Evolutionary conservation across 129 eudicot genomes (phyloP).

Genomic region (Arctium lappa): DNA sequence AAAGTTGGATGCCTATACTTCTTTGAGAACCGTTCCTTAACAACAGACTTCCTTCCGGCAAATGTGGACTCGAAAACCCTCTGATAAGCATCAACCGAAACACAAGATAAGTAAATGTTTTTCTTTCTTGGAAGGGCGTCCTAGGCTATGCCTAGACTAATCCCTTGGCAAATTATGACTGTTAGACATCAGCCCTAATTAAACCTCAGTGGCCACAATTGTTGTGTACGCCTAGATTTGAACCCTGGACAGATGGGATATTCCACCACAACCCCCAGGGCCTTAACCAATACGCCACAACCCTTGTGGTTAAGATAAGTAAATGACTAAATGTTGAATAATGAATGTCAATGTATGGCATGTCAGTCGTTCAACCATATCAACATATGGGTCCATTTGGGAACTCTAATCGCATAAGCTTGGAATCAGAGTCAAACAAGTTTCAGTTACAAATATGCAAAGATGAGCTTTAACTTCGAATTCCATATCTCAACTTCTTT

Average conservation of each 20-base stretch:
- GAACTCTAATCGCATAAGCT: not conserved
- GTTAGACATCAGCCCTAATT: too few relatives aligned
- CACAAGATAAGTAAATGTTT: not conserved
- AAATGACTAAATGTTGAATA: not conserved
- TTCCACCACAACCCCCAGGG: too few relatives aligned
- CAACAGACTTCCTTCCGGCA: conserved; percentile 69
- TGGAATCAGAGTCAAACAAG: not conserved
- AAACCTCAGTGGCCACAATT: too few relatives aligned
- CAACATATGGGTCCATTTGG: not conserved
- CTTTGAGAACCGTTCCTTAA: conserved; percentile 96
- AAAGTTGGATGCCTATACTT: conserved; percentile 84
- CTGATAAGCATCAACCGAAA: conserved; percentile 34
- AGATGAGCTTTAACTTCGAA: not conserved
- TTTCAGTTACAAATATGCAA: not conserved
- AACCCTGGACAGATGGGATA: too few relatives aligned
- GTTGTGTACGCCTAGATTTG: too few relatives aligned
- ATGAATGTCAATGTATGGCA: not conserved
- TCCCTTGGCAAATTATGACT: too few relatives aligned
- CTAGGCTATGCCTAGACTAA: too few relatives aligned
- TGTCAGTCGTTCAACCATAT: not conserved
- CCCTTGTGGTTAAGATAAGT: too few relatives aligned
- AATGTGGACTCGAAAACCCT: conserved; percentile 84
- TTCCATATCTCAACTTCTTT: not conserved
- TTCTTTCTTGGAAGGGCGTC: too few relatives aligned
- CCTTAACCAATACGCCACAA: too few relatives aligned